phyloP scores from a whole-genome alignment of 805 yeast genomes.

The Sugiyamaella floridensis region DNA sequence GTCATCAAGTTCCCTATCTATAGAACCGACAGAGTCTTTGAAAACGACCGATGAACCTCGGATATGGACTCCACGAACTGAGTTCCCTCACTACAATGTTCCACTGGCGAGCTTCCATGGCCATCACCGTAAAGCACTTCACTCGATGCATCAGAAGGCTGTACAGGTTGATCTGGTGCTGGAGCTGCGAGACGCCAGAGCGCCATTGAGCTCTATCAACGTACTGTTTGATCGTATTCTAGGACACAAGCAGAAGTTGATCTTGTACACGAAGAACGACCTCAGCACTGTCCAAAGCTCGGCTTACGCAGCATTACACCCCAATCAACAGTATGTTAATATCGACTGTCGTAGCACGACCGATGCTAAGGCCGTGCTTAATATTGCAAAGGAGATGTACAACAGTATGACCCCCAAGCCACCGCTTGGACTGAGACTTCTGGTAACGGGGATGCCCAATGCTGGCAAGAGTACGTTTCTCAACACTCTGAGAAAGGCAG shows the following conservation, averaged over 20 bases:
- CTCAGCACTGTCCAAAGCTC: slow-evolving; percentile 38
- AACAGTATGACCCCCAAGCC: slow-evolving; percentile 55
- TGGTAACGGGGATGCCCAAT: slow-evolving; percentile 93
- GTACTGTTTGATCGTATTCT: slow-evolving; percentile 65
- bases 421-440: slow-evolving; percentile 70
- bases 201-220: slow-evolving; percentile 80
- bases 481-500: slow-evolving; percentile 56
- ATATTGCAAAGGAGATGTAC: slow-evolving; percentile 39
- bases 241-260: slow-evolving; percentile 46
- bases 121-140: slow-evolving; percentile 77
- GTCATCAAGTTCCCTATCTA: background rate
- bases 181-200: slow-evolving; percentile 83
- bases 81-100: slow-evolving; percentile 69
- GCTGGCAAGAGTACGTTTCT: slow-evolving; percentile 92
- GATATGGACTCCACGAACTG: slow-evolving; percentile 46
- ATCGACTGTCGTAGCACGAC: slow-evolving; percentile 49
- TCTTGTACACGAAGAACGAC: slow-evolving; percentile 75
- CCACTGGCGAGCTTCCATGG: slow-evolving; percentile 79
- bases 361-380: slow-evolving; percentile 47
- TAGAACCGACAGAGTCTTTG: background rate
- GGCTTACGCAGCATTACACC: slow-evolving; percentile 45
- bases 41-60: background rate
- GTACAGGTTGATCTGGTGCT: slow-evolving; percentile 76
- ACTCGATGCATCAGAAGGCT: slow-evolving; percentile 55
- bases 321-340: slow-evolving; percentile 37